A percentile compares a stretch with the other conserved stretches of the same genome.
Conservation (phyloP, 1,284 basidiomycete species). For the Ceratorhiza oryzae-sativae region DNA sequence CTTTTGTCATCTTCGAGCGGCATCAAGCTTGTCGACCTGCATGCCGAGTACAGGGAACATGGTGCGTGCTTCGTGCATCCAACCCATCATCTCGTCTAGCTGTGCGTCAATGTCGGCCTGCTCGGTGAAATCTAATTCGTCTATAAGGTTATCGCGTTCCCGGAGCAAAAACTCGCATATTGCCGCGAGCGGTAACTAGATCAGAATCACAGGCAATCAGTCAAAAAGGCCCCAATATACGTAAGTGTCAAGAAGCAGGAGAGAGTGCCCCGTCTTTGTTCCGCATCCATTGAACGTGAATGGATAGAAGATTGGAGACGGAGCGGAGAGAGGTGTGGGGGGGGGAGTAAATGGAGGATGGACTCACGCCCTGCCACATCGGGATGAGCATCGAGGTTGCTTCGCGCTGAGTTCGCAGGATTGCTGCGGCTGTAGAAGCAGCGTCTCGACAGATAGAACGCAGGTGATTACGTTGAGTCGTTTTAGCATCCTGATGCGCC, state of each 20-base stretch:
- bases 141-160: conserved; percentile 34
- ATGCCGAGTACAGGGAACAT: conserved; percentile 30
- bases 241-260: background rate
- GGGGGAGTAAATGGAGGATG: background rate
- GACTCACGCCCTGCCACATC: conserved; percentile 35
- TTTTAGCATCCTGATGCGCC: conserved; percentile 10
- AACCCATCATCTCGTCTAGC: conserved; percentile 36
- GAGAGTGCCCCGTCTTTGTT: background rate
- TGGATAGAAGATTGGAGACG: background rate
- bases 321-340: background rate
- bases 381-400: background rate
- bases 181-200: conserved; percentile 27
- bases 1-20: background rate
- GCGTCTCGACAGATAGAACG: conserved; percentile 24
- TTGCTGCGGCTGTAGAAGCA: conserved; percentile 22
- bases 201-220: background rate
- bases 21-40: conserved; percentile 36
- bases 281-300: background rate
- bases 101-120: conserved; percentile 36
- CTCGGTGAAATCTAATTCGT: conserved; percentile 34
- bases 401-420: conserved; percentile 16
- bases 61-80: conserved; percentile 29
- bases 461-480: conserved; percentile 8
- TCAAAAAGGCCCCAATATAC: background rate
- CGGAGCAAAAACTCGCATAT: conserved; percentile 31